These are phyloP conservation scores for Xylariales sp. DNA, from an alignment of 2,329 filamentous ascomycete species.

Conservation along the genomic window DNA sequence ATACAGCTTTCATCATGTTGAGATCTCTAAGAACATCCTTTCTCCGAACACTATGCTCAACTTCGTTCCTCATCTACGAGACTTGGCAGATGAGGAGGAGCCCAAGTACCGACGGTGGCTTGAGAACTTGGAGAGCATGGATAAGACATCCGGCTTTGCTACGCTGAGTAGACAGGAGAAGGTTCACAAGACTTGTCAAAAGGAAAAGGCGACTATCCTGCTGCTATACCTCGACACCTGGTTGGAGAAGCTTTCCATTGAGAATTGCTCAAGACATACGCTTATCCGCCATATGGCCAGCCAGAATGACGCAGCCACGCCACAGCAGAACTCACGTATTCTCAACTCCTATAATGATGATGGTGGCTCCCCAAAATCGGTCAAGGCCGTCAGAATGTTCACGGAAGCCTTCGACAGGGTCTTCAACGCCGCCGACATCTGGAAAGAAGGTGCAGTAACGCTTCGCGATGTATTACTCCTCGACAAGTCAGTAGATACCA, in stretches of 20 bases:
- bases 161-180: constrained; percentile 49
- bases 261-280: constrained; percentile 46
- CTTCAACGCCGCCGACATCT: constrained; percentile 36
- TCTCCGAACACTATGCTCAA: constrained; percentile 57
- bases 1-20: constrained; percentile 56
- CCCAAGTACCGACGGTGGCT: constrained; percentile 52
- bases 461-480: constrained; percentile 49
- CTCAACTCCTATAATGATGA: constrained; percentile 43
- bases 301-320: constrained; percentile 43
- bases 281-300: constrained; percentile 50
- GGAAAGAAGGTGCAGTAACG: constrained; percentile 34
- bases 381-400: constrained; percentile 43
- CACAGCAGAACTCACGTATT: constrained; percentile 49
- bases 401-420: constrained; percentile 53
- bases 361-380: constrained; percentile 36
- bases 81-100: constrained; percentile 53
- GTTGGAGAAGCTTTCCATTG: constrained; percentile 45
- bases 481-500: constrained; percentile 49
- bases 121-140: constrained; percentile 52
- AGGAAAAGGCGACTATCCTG: constrained; percentile 47
- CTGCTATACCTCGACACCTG: constrained; percentile 51
- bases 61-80: constrained; percentile 55
- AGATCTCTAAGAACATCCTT: constrained; percentile 55
- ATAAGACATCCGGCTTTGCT: constrained; percentile 53
- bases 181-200: constrained; percentile 40